Percentiles rank a stretch among this genome's conserved stretches.
phyloP scores from a whole-genome alignment of 768 basidiomycete species.

The Heimioporus sp. region DNA sequence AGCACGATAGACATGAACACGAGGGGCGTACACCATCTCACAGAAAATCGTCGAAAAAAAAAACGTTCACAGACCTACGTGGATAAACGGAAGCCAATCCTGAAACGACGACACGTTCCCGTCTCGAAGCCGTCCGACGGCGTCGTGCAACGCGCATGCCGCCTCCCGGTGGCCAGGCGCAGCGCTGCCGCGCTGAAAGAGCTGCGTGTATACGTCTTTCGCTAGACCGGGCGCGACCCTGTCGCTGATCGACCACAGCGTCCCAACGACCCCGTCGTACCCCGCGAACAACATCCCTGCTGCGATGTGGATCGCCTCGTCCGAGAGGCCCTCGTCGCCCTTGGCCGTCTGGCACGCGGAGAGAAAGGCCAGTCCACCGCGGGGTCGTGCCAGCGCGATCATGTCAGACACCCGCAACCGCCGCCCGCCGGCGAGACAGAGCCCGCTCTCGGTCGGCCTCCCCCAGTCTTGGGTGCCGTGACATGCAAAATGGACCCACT shows the following conservation, averaged over 20 bases:
- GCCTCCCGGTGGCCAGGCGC: too few species aligned
- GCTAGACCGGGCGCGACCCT: conserved; percentile 34
- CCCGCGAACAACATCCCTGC: conserved; percentile 38
- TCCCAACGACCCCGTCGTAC: conserved; percentile 36
- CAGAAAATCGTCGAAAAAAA: too few species aligned
- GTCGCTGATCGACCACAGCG: conserved; percentile 44
- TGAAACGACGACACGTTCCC: neutral
- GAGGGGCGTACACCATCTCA: too few species aligned
- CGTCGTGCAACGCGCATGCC: neutral
- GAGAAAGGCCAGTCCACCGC: conserved; percentile 38
- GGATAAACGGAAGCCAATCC: conserved; percentile 4
- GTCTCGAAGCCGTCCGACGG: conserved; percentile 4
- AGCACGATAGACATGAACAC: too few species aligned
- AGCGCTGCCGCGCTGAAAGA: too few species aligned
- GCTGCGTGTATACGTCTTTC: conserved; percentile 28
- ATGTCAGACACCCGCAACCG: conserved; percentile 1
- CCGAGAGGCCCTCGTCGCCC: conserved; percentile 31
- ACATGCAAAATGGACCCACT: conserved; percentile 31
- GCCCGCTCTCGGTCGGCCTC: too few species aligned
- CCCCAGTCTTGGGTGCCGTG: conserved; percentile 31
- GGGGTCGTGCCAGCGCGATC: conserved; percentile 9
- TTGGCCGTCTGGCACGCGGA: conserved; percentile 46
- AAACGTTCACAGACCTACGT: too few species aligned
- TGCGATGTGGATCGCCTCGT: conserved; percentile 42
- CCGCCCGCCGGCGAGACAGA: conserved; percentile 14